Conservation (phyloP, 2,329 filamentous ascomycete genomes). For the Ramularia endophylla region DNA sequence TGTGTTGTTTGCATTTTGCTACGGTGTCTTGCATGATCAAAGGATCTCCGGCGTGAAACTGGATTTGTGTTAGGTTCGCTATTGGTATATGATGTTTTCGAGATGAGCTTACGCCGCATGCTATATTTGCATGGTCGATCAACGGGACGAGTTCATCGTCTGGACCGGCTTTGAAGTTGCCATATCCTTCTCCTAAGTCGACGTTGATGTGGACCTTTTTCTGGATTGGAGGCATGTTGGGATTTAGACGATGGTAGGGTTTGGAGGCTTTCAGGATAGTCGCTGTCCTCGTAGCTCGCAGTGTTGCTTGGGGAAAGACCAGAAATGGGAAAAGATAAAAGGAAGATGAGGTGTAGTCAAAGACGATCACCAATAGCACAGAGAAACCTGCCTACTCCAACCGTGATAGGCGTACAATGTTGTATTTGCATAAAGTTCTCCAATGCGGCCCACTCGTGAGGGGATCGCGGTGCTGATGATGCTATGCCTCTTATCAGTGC, state of each 20-base stretch:
- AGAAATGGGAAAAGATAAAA: background rate
- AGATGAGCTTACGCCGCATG: slow-evolving; percentile 32
- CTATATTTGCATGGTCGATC: slow-evolving; percentile 58
- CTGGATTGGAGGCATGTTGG: slow-evolving; percentile 44
- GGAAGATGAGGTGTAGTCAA: slow-evolving; percentile 5
- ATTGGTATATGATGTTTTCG: no score
- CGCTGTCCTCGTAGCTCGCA: no score
- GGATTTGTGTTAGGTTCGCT: background rate
- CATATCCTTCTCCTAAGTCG: slow-evolving; percentile 49
- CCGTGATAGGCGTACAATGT: no score
- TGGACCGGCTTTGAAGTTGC: slow-evolving; percentile 48
- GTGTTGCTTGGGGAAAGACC: no score
- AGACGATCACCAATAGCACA: no score
- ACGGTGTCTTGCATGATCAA: slow-evolving; percentile 60
- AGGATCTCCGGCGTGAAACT: slow-evolving; percentile 47
- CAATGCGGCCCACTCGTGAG: background rate
- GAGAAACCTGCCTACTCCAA: no score
- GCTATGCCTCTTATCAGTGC: slow-evolving; percentile 14
- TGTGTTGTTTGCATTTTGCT: slow-evolving; percentile 51
- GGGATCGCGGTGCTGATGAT: slow-evolving; percentile 2
- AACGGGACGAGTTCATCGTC: slow-evolving; percentile 56
- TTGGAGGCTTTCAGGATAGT: no score
- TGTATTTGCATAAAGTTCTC: no score
- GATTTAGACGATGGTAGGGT: no score
- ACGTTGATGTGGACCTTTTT: slow-evolving; percentile 50